These are phyloP conservation scores for Nigrospora osmanthi DNA, from an alignment of 2,329 filamentous ascomycete genomes.

Conservation along the genomic window DNA sequence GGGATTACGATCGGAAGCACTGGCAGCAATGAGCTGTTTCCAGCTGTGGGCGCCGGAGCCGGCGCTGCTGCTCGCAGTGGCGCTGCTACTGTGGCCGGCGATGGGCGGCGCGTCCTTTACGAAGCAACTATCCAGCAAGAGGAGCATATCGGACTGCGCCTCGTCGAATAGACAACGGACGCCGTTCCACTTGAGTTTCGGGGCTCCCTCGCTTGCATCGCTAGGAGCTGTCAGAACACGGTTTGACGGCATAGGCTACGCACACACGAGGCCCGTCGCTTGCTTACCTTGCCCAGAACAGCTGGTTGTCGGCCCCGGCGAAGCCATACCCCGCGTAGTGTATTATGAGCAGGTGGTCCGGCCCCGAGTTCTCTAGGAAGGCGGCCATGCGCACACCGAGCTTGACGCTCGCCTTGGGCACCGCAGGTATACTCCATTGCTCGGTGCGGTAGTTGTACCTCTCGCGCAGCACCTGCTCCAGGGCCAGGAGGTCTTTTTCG, in stretches of 20 bases:
- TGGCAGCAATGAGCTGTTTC: constrained; percentile 58
- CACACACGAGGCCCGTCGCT: constrained; percentile 1
- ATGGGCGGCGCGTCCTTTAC: constrained; percentile 38
- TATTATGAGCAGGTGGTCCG: constrained; percentile 55
- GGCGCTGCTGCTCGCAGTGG: background rate
- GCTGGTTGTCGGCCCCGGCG: constrained; percentile 48
- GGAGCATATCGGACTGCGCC: constrained; percentile 53
- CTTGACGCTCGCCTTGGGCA: constrained; percentile 52
- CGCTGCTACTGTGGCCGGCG: constrained; percentile 39
- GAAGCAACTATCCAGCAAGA: constrained; percentile 55
- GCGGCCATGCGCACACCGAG: constrained; percentile 52
- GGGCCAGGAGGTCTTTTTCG: constrained; percentile 42
- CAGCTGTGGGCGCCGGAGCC: constrained; percentile 32
- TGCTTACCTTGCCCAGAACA: constrained; percentile 61
- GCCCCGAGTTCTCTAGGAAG: constrained; percentile 49
- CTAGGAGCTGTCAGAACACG: constrained; percentile 35
- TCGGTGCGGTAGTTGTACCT: constrained; percentile 54
- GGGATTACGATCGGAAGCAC: constrained; percentile 39
- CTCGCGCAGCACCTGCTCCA: constrained; percentile 51
- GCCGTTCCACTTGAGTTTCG: constrained; percentile 56
- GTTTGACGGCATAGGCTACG: constrained; percentile 4
- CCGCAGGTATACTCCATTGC: constrained; percentile 52
- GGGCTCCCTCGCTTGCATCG: constrained; percentile 48
- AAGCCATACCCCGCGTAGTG: constrained; percentile 58
- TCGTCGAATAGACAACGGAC: constrained; percentile 56